A percentile compares a stretch with the other conserved stretches of the same genome.
Conservation (phyloP, 768 basidiomycete species). For the Rhodotorula babjevae region DNA sequence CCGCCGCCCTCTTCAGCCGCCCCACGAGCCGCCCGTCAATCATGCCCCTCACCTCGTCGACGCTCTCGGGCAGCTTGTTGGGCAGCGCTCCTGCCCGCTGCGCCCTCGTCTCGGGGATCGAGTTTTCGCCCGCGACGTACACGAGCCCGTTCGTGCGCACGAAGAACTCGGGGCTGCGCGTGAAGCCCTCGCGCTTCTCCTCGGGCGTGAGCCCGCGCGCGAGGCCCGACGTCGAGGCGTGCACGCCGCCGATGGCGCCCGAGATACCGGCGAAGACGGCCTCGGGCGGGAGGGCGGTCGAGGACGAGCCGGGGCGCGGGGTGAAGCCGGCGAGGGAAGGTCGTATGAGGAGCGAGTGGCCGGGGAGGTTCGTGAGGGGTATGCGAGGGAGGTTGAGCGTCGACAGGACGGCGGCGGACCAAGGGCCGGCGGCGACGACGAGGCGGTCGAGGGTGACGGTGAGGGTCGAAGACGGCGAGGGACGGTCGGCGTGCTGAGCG, state of each 20-base stretch:
- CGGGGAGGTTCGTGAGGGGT: slow-evolving; percentile 31
- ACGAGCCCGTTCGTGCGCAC: slow-evolving; percentile 14
- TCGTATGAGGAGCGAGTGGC: slow-evolving; percentile 33
- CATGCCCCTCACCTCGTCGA: slow-evolving; percentile 26
- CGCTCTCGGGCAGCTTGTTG: slow-evolving; percentile 18
- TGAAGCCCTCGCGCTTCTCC: slow-evolving; percentile 24
- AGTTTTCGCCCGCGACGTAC: slow-evolving; percentile 36
- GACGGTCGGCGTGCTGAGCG: neutral
- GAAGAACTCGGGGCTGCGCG: slow-evolving; percentile 31
- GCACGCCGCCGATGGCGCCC: slow-evolving; percentile 24
- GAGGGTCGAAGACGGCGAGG: neutral
- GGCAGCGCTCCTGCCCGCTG: neutral
- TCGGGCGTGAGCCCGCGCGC: slow-evolving; percentile 16
- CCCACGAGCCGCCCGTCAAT: slow-evolving; percentile 11
- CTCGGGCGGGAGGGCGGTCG: slow-evolving; percentile 4
- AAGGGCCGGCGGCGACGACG: slow-evolving; percentile 49
- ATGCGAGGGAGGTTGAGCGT: slow-evolving; percentile 12
- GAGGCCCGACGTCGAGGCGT: slow-evolving; percentile 20
- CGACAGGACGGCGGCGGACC: slow-evolving; percentile 44
- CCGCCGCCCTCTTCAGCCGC: slow-evolving; percentile 24
- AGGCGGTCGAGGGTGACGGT: slow-evolving; percentile 46
- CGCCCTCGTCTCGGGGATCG: slow-evolving; percentile 21
- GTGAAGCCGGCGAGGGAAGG: slow-evolving; percentile 5
- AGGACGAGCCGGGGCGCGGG: neutral
- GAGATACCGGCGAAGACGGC: slow-evolving; percentile 33